A percentile compares a stretch with the other conserved stretches of the same genome.
Conservation (phyloP, 2,329 filamentous ascomycete species). For the Fusarium luffae region DNA sequence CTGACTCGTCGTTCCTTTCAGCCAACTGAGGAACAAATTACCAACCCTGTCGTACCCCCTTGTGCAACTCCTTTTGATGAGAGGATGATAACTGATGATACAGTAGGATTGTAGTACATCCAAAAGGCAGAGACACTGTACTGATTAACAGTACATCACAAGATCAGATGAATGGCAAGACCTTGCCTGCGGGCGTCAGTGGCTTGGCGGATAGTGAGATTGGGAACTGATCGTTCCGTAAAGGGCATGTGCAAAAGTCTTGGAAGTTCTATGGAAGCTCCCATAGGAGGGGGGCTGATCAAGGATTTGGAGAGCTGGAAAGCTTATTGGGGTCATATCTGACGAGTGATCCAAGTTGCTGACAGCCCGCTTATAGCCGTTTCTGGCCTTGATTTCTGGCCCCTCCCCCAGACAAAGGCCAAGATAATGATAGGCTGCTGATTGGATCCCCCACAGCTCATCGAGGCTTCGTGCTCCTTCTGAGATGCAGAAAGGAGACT, state of each 20-base stretch:
- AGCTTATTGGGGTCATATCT: constrained; percentile 28
- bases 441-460: constrained; percentile 29
- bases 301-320: constrained; percentile 25
- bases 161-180: not conserved
- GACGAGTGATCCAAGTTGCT: constrained; percentile 4
- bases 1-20: not conserved
- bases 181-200: constrained; percentile 17
- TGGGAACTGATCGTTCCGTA: constrained; percentile 13
- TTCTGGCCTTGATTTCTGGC: constrained; percentile 16
- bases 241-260: constrained; percentile 37
- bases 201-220: constrained; percentile 27
- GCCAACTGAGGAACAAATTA: not conserved
- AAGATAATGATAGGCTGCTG: constrained; percentile 23
- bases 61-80: not conserved
- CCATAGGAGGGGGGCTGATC: not conserved
- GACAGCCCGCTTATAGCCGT: constrained; percentile 30
- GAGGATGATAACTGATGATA: not conserved
- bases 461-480: constrained; percentile 23
- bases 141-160: not conserved
- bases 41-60: not conserved
- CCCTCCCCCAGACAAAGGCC: constrained; percentile 39
- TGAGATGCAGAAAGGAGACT: not conserved
- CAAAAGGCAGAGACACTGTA: not conserved
- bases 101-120: not conserved
- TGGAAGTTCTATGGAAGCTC: constrained; percentile 22